A percentile compares a stretch with the other conserved stretches of the same genome.
Conservation (phyloP, 305 asterid genomes). For the Fraxinus sp. region DNA sequence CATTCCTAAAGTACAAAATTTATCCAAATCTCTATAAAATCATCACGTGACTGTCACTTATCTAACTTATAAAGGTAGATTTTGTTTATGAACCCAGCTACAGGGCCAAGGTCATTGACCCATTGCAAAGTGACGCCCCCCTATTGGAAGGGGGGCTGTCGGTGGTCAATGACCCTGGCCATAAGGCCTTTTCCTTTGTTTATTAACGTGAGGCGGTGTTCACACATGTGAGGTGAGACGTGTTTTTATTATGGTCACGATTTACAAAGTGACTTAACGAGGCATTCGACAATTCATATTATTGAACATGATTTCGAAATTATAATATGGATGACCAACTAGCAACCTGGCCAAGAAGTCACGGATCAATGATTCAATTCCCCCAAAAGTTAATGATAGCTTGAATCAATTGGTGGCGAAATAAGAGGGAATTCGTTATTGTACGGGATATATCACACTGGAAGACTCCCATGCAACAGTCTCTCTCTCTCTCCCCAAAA, state of each 20-base stretch:
- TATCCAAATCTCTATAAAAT: neutral
- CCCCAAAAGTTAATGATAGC: neutral
- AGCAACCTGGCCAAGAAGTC: neutral
- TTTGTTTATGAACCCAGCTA: no score
- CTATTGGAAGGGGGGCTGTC: no score
- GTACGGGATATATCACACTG: neutral
- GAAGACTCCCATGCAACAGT: neutral
- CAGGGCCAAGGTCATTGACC: no score
- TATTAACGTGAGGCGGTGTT: neutral
- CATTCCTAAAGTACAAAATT: no score
- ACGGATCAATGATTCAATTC: neutral
- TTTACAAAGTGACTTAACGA: neutral
- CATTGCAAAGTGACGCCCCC: no score
- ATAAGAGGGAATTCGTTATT: neutral
- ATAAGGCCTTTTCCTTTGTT: no score
- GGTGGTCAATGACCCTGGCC: no score
- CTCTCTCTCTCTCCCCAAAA: neutral
- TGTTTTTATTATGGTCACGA: no score
- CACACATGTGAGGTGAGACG: neutral
- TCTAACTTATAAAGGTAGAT: neutral
- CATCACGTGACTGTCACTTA: neutral
- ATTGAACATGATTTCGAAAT: no score
- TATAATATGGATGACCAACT: neutral
- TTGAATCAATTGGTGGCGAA: neutral
- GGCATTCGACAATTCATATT: neutral